These are phyloP conservation scores for Apiotrichum domesticum DNA, from an alignment of 1,284 basidiomycete genomes.

Conservation along the genomic window DNA sequence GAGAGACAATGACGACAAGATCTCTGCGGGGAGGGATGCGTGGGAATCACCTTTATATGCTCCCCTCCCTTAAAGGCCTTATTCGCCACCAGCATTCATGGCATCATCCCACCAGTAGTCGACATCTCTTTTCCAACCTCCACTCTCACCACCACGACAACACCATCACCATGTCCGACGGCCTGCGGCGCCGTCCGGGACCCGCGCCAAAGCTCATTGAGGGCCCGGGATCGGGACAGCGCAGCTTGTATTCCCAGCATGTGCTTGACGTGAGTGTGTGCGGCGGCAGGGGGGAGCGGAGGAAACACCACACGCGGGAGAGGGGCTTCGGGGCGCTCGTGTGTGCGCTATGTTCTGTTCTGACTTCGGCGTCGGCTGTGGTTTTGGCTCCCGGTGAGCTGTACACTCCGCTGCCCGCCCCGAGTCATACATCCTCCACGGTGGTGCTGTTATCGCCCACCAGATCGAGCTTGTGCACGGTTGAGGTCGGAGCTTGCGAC, in stretches of 20 bases:
- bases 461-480: too few species aligned
- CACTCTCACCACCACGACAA: not conserved
- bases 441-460: too few species aligned
- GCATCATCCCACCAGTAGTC: not conserved
- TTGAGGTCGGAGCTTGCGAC: not conserved
- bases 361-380: too few species aligned
- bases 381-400: too few species aligned
- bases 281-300: not conserved
- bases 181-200: conserved; percentile 31
- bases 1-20: not conserved
- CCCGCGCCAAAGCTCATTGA: conserved; percentile 24
- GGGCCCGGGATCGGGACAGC: conserved; percentile 31
- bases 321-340: too few species aligned
- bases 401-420: too few species aligned
- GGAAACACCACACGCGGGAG: too few species aligned
- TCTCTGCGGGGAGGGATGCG: too few species aligned
- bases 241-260: conserved; percentile 39
- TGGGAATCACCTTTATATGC: too few species aligned
- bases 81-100: not conserved
- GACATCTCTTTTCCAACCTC: not conserved
- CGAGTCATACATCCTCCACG: too few species aligned
- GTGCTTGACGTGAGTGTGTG: conserved; percentile 36
- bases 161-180: conserved; percentile 6
- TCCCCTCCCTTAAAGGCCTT: not conserved
- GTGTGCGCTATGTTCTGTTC: too few species aligned